These are phyloP conservation scores for Lathyrus oleraceus DNA, from an alignment of 306 rosid species.

Conservation along the genomic window DNA sequence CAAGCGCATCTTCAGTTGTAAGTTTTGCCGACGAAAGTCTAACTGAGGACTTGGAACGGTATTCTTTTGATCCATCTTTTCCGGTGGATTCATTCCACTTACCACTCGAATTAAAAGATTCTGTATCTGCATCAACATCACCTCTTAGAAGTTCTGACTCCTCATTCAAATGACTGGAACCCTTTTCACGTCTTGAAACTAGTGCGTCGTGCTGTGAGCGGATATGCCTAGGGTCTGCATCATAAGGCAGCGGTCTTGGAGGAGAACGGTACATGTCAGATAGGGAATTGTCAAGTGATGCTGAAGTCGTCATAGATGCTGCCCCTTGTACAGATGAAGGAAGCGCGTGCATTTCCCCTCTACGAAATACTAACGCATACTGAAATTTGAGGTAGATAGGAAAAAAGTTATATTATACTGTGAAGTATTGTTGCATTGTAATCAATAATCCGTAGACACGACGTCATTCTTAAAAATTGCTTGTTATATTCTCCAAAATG, in stretches of 20 bases:
- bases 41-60: conserved; percentile 57
- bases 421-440: conserved; percentile 7
- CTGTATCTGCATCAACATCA: conserved; percentile 64
- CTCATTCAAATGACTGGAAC: conserved; percentile 81
- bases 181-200: conserved; percentile 86
- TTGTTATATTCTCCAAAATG: conserved; percentile 19
- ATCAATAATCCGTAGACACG: conserved; percentile 11
- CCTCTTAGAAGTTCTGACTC: conserved; percentile 87
- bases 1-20: conserved; percentile 45
- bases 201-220: conserved; percentile 77
- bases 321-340: conserved; percentile 79
- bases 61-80: conserved; percentile 76
- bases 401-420: conserved; percentile 28
- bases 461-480: background rate
- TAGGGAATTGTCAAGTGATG: conserved; percentile 75
- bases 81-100: conserved; percentile 68
- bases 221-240: conserved; percentile 78
- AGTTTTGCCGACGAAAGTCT: conserved; percentile 68
- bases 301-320: conserved; percentile 68
- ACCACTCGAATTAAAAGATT: conserved; percentile 54
- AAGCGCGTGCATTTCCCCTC: conserved; percentile 76
- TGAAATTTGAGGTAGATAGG: conserved; percentile 40
- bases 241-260: conserved; percentile 97
- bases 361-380: conserved; percentile 76
- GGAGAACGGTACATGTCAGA: conserved; percentile 93